Evolutionary conservation across 768 basidiomycete genomes (phyloP).

Genomic region (Trametes elegans): DNA sequence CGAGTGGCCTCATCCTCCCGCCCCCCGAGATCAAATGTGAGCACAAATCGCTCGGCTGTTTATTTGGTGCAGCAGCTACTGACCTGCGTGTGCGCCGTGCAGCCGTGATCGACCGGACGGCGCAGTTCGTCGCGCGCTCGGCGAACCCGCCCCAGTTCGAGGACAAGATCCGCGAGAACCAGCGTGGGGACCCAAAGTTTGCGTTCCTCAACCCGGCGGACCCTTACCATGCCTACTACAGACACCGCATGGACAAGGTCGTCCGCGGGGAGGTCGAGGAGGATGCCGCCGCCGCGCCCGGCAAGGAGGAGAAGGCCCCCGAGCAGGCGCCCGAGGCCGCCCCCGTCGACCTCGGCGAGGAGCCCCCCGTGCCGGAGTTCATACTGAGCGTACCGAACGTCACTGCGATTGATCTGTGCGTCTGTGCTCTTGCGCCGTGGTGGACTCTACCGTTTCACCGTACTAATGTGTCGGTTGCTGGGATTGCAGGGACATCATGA

Average conservation of each 20-base stretch:
- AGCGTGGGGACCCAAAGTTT: constrained; percentile 96
- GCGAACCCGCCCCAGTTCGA: constrained; percentile 92
- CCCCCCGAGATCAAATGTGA: constrained; percentile 93
- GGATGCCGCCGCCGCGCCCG: constrained; percentile 51
- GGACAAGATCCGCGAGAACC: constrained; percentile 95
- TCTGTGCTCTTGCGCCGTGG: constrained; percentile 19
- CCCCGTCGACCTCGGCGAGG: constrained; percentile 60
- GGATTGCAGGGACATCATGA: constrained; percentile 82
- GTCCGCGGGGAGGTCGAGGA: constrained; percentile 72
- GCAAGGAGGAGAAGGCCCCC: constrained; percentile 34
- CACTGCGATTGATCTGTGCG: constrained; percentile 87
- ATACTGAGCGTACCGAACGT: constrained; percentile 85
- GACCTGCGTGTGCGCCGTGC: constrained; percentile 10
- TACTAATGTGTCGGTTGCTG: too few species aligned
- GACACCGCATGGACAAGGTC: constrained; percentile 84
- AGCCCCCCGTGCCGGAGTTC: constrained; percentile 82
- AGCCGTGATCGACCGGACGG: constrained; percentile 97
- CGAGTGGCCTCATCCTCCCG: constrained; percentile 89
- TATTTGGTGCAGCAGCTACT: not conserved
- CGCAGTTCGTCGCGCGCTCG: constrained; percentile 88
- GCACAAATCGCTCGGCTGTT: constrained; percentile 29
- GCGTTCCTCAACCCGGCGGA: constrained; percentile 96
- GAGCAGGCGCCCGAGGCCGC: constrained; percentile 36
- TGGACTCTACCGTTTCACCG: not conserved
- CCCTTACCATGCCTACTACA: constrained; percentile 98